Percentiles rank a stretch among this genome's conserved stretches.
Conservation (phyloP, 2,329 filamentous ascomycete species). For the Diaporthe nobilis region DNA sequence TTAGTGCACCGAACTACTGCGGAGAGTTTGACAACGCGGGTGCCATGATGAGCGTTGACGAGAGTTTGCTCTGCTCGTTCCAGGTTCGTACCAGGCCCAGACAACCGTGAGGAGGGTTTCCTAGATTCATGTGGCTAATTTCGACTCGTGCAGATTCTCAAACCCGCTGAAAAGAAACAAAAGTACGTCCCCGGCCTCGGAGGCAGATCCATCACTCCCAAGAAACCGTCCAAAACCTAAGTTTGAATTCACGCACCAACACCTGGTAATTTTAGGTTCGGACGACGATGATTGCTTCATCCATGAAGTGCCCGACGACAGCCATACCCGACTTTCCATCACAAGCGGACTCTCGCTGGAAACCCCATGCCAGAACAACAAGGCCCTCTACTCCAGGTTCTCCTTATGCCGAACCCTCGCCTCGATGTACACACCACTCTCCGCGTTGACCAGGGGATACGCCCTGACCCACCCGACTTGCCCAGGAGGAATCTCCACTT, state of each 20-base stretch:
- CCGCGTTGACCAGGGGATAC: slow-evolving; percentile 44
- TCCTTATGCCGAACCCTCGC: slow-evolving; percentile 47
- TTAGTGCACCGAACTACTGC: slow-evolving; percentile 99
- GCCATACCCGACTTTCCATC: slow-evolving; percentile 30
- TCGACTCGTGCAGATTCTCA: slow-evolving; percentile 80
- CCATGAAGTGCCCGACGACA: slow-evolving; percentile 40
- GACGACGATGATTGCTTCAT: slow-evolving; percentile 81
- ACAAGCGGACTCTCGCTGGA: slow-evolving; percentile 40
- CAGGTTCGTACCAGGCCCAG: slow-evolving; percentile 72
- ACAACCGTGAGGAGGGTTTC: too few species aligned
- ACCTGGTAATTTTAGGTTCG: slow-evolving; percentile 87
- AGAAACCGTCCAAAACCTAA: slow-evolving; percentile 78
- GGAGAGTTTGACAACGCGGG: slow-evolving; percentile 99
- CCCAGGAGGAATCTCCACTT: not conserved
- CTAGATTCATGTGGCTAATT: slow-evolving; percentile 3
- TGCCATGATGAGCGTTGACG: slow-evolving; percentile 99
- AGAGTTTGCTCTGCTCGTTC: slow-evolving; percentile 98
- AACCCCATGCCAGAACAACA: slow-evolving; percentile 36
- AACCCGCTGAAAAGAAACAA: slow-evolving; percentile 99
- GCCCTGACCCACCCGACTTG: slow-evolving; percentile 16
- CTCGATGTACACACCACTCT: slow-evolving; percentile 38
- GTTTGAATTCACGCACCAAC: slow-evolving; percentile 79
- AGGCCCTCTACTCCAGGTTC: slow-evolving; percentile 32
- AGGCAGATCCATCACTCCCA: slow-evolving; percentile 75
- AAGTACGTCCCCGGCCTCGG: slow-evolving; percentile 92